These are phyloP conservation scores for Ceratopteris richardii DNA, from an alignment of 75 land plant genomes.

Conservation along the genomic window DNA sequence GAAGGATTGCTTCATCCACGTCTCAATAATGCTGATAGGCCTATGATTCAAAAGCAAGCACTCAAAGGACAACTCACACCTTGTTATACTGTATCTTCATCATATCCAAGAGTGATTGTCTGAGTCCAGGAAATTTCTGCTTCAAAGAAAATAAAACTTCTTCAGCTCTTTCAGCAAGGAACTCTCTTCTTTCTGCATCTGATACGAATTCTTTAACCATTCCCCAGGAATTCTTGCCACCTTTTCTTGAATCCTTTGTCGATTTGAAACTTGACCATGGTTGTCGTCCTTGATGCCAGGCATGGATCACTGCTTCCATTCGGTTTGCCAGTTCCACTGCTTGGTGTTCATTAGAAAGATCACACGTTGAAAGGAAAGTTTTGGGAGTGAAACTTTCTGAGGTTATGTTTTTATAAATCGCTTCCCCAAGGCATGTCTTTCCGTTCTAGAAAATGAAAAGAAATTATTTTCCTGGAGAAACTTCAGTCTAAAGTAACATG, in stretches of 20 bases:
- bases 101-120: constrained; percentile 68
- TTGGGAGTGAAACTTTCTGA: constrained; percentile 69
- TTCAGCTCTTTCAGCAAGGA: constrained; percentile 58
- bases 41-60: too few relatives aligned
- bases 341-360: constrained; percentile 61
- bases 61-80: too few relatives aligned
- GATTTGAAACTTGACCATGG: not conserved
- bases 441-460: constrained; percentile 39
- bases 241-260: constrained; percentile 7
- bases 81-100: constrained; percentile 70
- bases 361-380: constrained; percentile 54
- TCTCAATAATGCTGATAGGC: too few relatives aligned
- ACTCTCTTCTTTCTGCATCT: constrained; percentile 46
- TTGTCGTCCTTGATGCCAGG: constrained; percentile 31
- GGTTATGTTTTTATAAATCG: constrained; percentile 45
- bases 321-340: constrained; percentile 79
- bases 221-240: constrained; percentile 33
- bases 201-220: constrained; percentile 47
- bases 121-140: constrained; percentile 56
- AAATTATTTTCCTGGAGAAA: too few relatives aligned
- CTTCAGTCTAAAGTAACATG: too few relatives aligned
- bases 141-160: constrained; percentile 44
- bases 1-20: too few relatives aligned
- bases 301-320: constrained; percentile 61
- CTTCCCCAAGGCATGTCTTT: constrained; percentile 59